Percentiles rank a stretch among this genome's conserved stretches.
Evolutionary conservation across 768 basidiomycete species (phyloP).

Genomic region (Russula earlei): DNA sequence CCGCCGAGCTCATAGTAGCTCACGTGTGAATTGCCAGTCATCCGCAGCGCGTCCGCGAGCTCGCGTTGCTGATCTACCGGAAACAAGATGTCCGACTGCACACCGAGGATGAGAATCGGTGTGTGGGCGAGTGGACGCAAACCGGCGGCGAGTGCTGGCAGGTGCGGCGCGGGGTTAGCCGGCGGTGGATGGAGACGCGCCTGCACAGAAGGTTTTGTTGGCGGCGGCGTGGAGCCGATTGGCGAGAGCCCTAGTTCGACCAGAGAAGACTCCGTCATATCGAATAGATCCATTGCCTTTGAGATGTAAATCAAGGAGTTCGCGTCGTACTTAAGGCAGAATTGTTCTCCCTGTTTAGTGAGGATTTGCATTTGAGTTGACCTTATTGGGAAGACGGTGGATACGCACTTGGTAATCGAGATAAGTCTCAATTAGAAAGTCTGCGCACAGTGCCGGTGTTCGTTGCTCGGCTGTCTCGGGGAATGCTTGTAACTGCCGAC

Average conservation of each 20-base stretch:
- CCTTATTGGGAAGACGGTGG: not conserved
- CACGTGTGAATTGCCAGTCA: conserved; percentile 82
- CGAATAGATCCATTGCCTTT: conserved; percentile 99
- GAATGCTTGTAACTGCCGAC: conserved; percentile 52
- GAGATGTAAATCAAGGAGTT: conserved; percentile 98
- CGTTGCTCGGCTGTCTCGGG: conserved; percentile 22
- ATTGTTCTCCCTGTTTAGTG: conserved; percentile 70
- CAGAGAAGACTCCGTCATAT: conserved; percentile 78
- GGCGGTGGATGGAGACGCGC: conserved; percentile 69
- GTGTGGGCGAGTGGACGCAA: conserved; percentile 64
- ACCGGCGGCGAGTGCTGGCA: conserved; percentile 69
- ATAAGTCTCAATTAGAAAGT: conserved; percentile 98
- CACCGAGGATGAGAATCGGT: conserved; percentile 82
- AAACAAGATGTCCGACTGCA: conserved; percentile 94
- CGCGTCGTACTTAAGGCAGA: conserved; percentile 97
- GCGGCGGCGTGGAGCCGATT: conserved; percentile 21
- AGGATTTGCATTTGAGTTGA: not conserved
- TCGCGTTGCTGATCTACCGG: conserved; percentile 97
- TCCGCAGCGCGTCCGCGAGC: conserved; percentile 81
- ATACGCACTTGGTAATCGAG: conserved; percentile 72
- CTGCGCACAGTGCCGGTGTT: conserved; percentile 81
- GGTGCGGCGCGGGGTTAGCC: conserved; percentile 60
- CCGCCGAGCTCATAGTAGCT: conserved; percentile 97
- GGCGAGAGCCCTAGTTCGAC: conserved; percentile 50
- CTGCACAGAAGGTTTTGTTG: conserved; percentile 19